These are phyloP conservation scores for Botryotinia globosa DNA, from an alignment of 2,329 filamentous ascomycete species.

Conservation along the genomic window DNA sequence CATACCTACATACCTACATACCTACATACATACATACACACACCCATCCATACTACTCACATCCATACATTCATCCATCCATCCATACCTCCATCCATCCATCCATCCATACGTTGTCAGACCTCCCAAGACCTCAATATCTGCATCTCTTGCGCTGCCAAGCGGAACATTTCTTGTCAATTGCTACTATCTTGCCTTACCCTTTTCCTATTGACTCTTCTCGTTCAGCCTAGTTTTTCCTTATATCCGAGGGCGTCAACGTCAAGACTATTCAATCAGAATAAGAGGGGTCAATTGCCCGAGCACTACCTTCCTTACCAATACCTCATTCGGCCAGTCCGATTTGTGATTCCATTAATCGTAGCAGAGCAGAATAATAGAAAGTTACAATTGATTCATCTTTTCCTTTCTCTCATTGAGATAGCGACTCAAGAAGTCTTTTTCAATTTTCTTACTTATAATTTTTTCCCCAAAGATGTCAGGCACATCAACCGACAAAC, in stretches of 20 bases:
- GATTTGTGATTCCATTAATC: neutral
- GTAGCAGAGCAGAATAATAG: neutral
- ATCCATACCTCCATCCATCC: too few species aligned
- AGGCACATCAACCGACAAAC: constrained; percentile 26
- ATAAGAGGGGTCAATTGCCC: constrained; percentile 18
- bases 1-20: neutral
- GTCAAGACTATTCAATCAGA: constrained; percentile 3
- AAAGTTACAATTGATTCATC: constrained; percentile 7
- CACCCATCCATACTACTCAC: too few species aligned
- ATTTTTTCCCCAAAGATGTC: constrained; percentile 23
- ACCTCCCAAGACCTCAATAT: constrained; percentile 8
- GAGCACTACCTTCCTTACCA: neutral
- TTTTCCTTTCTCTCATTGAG: neutral
- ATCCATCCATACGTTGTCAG: neutral
- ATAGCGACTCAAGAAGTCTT: constrained; percentile 4
- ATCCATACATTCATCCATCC: neutral
- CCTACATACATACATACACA: neutral
- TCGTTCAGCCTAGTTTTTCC: neutral
- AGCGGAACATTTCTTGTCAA: constrained; percentile 9
- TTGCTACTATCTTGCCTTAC: neutral
- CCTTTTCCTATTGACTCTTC: neutral
- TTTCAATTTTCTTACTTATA: constrained; percentile 1
- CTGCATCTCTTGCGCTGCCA: constrained; percentile 10
- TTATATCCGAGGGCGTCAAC: constrained; percentile 8
- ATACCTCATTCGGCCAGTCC: constrained; percentile 4